Conservation (phyloP, 2,329 filamentous ascomycete genomes). For the Neonectria hederae region DNA sequence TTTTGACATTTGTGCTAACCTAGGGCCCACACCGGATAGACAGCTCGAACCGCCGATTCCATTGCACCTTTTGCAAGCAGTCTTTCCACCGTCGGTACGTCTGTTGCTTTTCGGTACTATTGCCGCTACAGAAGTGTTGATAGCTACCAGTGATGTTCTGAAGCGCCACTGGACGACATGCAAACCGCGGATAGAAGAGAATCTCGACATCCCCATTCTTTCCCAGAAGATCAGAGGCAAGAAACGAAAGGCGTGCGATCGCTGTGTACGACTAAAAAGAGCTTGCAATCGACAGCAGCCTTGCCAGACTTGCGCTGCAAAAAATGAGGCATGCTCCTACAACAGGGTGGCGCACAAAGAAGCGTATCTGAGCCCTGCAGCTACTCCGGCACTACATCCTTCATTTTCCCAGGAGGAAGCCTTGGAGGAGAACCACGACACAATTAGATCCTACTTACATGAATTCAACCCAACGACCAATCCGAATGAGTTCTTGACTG, state of each 20-base stretch:
- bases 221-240: slow-evolving; percentile 2
- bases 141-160: neutral
- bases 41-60: neutral
- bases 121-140: too few relatives aligned
- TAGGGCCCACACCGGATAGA: neutral
- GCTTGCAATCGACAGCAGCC: neutral
- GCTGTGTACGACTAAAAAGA: neutral
- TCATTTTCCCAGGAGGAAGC: neutral
- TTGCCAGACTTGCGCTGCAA: neutral
- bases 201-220: neutral
- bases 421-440: neutral
- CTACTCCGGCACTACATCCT: neutral
- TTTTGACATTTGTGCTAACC: neutral
- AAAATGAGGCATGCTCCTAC: neutral
- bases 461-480: too few relatives aligned
- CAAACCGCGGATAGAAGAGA: neutral
- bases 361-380: neutral
- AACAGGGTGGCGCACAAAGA: neutral
- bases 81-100: neutral
- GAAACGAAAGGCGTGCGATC: slow-evolving; percentile 7
- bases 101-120: too few relatives aligned
- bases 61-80: neutral
- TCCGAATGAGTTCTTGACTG: neutral
- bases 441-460: too few relatives aligned
- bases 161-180: slow-evolving; percentile 4